Evolutionary conservation across 148 eudicot species (phyloP), one percentile per base, ranked within the genome.

Genomic region (Hydrangea macrophylla): DNA sequence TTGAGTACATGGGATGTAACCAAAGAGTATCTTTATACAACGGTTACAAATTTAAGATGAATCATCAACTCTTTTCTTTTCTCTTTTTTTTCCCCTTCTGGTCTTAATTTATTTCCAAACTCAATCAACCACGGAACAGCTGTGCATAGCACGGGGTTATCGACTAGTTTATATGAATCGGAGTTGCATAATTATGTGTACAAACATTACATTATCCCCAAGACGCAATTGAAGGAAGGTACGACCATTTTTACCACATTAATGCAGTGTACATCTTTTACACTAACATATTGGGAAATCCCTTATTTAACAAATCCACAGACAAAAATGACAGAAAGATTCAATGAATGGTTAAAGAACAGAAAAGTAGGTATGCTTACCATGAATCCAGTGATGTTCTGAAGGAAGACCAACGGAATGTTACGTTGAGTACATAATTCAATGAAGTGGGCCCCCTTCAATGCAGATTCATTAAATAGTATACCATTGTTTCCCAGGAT

Each of bases 331-430:
- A 58, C 25, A 40, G 42, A 67, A 24, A 54, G 6, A 53, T 67
- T 67, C 45, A 27, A 48, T 11, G 50, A 22, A 50, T 22, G 39
- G 33, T n/a, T 24, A 31, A 66, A 27, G 32, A 53, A 32, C 26
- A 53, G 24, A 51, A 58, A 56, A 45, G 50, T 9, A 62, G 27
- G 66, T 1, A 25, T 9, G 1, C 84, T 48, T 81, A 94, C 99
- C 99, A 94, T 94, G 72, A 94, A 94, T 75, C 99, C 99, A 37
- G 99, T 94, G 73, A 94, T 94, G 69, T 94, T 94, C 76, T 94
- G 99, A 25, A 94, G 99, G 78, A 90, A 90, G 71, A 94, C 78
- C 82, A 94, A 79, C 54, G 99, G 99, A 75, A 94, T 90, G 81
- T 85, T 85, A 12, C 99, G 92, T 80, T 94, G 99, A 73, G 89